Conservation (phyloP, 2,329 filamentous ascomycete genomes). For the Verticillium klebahnii region DNA sequence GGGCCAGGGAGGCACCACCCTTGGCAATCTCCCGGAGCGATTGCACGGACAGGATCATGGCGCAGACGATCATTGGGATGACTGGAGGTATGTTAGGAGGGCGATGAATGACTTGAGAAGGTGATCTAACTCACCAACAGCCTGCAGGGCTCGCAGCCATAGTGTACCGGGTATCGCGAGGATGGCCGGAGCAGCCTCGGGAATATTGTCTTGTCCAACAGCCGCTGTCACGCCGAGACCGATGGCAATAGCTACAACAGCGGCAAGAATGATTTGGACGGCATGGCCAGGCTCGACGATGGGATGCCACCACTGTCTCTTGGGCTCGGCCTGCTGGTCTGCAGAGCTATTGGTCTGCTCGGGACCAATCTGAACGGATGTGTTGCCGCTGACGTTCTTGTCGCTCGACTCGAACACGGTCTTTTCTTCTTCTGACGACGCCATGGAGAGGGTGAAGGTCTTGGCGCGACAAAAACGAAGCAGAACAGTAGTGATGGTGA, state of each 20-base stretch:
- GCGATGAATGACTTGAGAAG: not conserved
- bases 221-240: constrained; percentile 39
- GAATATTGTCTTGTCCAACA: constrained; percentile 37
- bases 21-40: constrained; percentile 39
- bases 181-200: constrained; percentile 33
- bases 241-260: constrained; percentile 41
- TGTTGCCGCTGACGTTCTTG: too few relatives aligned
- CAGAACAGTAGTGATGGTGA: too few relatives aligned
- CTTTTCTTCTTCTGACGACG: too few relatives aligned
- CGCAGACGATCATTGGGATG: constrained; percentile 45
- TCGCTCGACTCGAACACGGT: too few relatives aligned
- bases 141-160: constrained; percentile 44
- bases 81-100: constrained; percentile 26
- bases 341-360: too few relatives aligned
- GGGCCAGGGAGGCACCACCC: constrained; percentile 37
- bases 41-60: constrained; percentile 47
- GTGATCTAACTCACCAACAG: constrained; percentile 33
- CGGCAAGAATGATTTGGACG: constrained; percentile 44
- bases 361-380: too few relatives aligned
- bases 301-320: constrained; percentile 29
- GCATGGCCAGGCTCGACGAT: constrained; percentile 38
- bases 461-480: too few relatives aligned
- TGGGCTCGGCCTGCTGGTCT: constrained; percentile 5
- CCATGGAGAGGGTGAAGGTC: too few relatives aligned
- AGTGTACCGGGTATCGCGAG: constrained; percentile 43